phyloP scores from a whole-genome alignment of 2,329 filamentous ascomycete genomes.

The Dactylella cylindrospora region DNA sequence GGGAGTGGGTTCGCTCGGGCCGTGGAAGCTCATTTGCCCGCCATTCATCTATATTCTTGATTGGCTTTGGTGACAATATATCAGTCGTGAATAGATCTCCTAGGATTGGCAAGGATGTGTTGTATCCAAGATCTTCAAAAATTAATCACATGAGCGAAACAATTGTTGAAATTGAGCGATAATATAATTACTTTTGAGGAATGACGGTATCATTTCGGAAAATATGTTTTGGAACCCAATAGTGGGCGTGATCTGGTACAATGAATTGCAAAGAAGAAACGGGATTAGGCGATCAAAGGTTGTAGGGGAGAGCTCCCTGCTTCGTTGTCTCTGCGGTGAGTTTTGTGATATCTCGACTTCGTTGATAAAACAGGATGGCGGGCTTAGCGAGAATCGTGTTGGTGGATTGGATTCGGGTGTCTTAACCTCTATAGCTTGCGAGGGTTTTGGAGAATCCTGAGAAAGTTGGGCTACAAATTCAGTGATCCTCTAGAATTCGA shows the following conservation, averaged over 20 bases:
- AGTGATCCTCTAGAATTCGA: too few species aligned
- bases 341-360: too few species aligned
- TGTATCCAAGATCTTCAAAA: not conserved
- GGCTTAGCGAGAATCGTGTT: not conserved
- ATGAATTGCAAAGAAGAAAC: not conserved
- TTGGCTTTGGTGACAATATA: slow-evolving; percentile 1
- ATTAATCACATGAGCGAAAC: not conserved
- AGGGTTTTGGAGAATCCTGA: too few species aligned
- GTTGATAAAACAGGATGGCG: not conserved
- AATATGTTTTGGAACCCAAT: slow-evolving; percentile 11
- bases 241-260: not conserved
- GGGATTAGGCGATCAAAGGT: not conserved
- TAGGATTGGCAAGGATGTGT: not conserved
- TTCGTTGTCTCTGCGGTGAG: too few species aligned
- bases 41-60: not conserved
- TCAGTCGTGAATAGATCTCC: not conserved
- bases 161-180: not conserved
- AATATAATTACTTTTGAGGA: not conserved
- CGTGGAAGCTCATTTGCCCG: not conserved
- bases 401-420: not conserved
- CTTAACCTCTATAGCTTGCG: not conserved
- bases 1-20: not conserved
- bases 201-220: not conserved
- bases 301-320: not conserved
- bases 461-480: not conserved